A percentile compares a stretch with the other conserved stretches of the same genome.
Conservation (phyloP, 306 rosid genomes). For the Biancaea sappan region DNA sequence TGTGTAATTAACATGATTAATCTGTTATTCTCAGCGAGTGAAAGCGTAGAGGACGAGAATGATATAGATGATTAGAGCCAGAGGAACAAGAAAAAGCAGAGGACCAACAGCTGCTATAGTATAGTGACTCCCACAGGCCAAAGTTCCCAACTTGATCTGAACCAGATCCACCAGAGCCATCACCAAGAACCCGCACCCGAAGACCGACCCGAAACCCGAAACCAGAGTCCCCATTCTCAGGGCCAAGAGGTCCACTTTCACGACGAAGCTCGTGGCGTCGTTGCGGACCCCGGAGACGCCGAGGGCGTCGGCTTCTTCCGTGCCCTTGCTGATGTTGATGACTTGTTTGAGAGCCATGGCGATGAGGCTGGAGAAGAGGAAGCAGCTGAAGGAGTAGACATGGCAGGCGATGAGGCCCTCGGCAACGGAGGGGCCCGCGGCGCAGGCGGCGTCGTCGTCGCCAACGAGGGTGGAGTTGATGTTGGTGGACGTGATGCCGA, state of each 20-base stretch:
- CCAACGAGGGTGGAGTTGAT: constrained; percentile 46
- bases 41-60: constrained; percentile 72
- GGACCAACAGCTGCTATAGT: constrained; percentile 68
- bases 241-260: constrained; percentile 45
- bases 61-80: constrained; percentile 63
- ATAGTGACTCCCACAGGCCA: constrained; percentile 65
- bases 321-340: constrained; percentile 42
- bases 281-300: constrained; percentile 10
- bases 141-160: constrained; percentile 72
- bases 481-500: constrained; percentile 66
- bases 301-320: not conserved
- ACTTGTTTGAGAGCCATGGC: constrained; percentile 80
- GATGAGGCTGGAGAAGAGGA: constrained; percentile 92
- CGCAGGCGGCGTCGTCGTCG: constrained; percentile 34
- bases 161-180: constrained; percentile 79
- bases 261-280: constrained; percentile 30
- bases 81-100: constrained; percentile 75
- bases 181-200: constrained; percentile 82
- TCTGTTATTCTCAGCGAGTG: constrained; percentile 44
- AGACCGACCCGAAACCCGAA: constrained; percentile 75
- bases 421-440: constrained; percentile 45
- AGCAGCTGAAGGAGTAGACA: constrained; percentile 87
- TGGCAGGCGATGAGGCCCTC: constrained; percentile 64
- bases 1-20: not conserved
- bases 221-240: constrained; percentile 65